Evolutionary conservation across 257 asterid species (phyloP).

Genomic region (Capsicum baccatum): DNA sequence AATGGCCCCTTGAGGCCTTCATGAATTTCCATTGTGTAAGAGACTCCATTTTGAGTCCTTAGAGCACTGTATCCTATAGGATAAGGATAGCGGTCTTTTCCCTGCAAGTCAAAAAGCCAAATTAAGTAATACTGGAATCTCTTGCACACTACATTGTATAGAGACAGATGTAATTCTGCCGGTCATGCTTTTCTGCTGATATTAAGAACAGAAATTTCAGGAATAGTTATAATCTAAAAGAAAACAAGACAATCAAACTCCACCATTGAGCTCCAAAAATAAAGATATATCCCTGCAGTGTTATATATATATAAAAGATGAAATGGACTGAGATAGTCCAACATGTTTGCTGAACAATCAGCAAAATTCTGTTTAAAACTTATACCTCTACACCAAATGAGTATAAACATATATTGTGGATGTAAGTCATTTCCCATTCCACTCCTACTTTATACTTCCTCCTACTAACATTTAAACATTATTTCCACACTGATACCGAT

Average conservation of each 20-base stretch:
- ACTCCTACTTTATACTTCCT: background rate
- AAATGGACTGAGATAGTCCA: background rate
- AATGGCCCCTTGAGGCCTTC: slow-evolving; percentile 94
- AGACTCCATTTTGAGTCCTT: slow-evolving; percentile 71
- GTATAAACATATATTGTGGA: background rate
- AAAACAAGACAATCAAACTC: slow-evolving; percentile 17
- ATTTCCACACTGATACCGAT: slow-evolving; percentile 1
- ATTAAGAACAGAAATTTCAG: background rate
- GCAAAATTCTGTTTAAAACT: background rate
- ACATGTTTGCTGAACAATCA: background rate
- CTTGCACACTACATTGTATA: background rate
- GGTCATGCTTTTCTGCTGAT: background rate
- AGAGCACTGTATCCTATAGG: slow-evolving; percentile 86
- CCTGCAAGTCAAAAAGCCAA: slow-evolving; percentile 56
- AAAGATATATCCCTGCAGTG: background rate
- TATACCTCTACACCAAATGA: background rate
- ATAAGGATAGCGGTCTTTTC: slow-evolving; percentile 94
- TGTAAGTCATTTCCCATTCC: background rate
- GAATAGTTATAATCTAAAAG: background rate
- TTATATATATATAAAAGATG: background rate
- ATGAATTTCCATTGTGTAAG: slow-evolving; percentile 77
- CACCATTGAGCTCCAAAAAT: background rate
- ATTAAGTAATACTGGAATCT: slow-evolving; percentile 30
- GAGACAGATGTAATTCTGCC: background rate
- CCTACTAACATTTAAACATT: background rate